These are phyloP conservation scores for Sclerospora graminicola DNA, from an alignment of 352 stramenopile species.

Conservation along the genomic window DNA sequence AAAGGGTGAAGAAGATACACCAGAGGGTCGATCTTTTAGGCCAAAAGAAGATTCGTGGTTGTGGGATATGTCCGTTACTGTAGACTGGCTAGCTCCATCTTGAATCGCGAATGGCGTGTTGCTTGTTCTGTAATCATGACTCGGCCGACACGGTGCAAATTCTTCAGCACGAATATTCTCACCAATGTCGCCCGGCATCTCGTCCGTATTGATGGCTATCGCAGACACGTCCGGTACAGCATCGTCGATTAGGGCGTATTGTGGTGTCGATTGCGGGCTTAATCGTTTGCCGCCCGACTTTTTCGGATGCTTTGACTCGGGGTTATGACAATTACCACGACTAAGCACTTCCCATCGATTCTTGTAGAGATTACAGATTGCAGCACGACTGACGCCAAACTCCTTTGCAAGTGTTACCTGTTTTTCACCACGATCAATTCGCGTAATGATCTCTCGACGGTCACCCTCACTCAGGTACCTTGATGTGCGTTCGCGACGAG, in stretches of 20 bases:
- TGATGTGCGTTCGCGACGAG: too few relatives aligned
- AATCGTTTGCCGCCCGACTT: conserved; percentile 2
- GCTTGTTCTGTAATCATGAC: neutral
- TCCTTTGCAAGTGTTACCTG: conserved; percentile 37
- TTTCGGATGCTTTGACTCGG: too few relatives aligned
- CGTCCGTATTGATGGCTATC: conserved; percentile 14
- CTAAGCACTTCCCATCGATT: conserved; percentile 36
- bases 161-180: neutral
- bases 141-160: neutral
- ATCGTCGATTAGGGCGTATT: neutral
- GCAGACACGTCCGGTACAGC: conserved; percentile 10
- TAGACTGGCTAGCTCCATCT: neutral
- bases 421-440: conserved; percentile 36
- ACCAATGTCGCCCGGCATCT: conserved; percentile 1
- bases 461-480: conserved; percentile 17
- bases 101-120: neutral
- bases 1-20: conserved; percentile 10
- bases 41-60: conserved; percentile 1
- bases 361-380: conserved; percentile 52
- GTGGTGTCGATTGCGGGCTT: conserved; percentile 1
- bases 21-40: neutral
- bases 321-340: too few relatives aligned
- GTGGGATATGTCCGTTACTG: neutral
- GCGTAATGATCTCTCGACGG: conserved; percentile 30
- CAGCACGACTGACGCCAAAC: conserved; percentile 35